phyloP scores from a whole-genome alignment of 176 grass and related monocot genomes.

The Phoenix roebelenii region DNA sequence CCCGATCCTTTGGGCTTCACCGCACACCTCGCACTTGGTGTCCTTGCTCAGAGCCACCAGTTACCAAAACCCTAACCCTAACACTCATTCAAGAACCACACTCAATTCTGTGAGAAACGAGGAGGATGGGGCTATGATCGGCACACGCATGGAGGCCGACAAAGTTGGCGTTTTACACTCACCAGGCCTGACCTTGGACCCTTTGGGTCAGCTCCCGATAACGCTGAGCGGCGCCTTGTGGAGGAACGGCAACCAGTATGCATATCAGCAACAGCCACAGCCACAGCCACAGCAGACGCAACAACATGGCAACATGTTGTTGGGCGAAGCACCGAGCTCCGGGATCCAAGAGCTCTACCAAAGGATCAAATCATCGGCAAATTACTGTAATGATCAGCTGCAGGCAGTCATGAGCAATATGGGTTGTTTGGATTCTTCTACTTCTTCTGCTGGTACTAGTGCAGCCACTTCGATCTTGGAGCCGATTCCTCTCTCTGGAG shows the following conservation, averaged over 20 bases:
- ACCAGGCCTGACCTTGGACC: neutral
- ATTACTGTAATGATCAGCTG: constrained; percentile 62
- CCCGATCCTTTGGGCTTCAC: constrained; percentile 12
- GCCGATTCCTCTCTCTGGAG: constrained; percentile 1
- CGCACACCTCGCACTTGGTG: constrained; percentile 8
- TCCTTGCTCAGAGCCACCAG: neutral
- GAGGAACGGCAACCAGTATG: neutral
- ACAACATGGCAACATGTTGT: neutral
- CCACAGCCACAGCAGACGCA: neutral
- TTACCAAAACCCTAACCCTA: constrained; percentile 1
- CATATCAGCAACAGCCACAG: neutral
- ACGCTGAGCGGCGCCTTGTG: neutral
- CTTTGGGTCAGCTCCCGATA: constrained; percentile 4
- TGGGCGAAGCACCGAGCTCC: neutral
- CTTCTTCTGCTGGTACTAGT: constrained; percentile 7
- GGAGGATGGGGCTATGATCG: neutral
- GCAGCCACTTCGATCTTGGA: neutral
- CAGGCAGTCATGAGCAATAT: constrained; percentile 41
- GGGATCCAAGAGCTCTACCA: constrained; percentile 1
- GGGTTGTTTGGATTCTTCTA: neutral
- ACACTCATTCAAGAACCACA: neutral
- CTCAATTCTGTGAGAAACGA: constrained; percentile 1
- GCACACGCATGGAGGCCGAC: neutral
- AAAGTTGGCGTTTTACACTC: neutral
- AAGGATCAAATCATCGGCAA: neutral